Percentiles rank a stretch among this genome's conserved stretches.
Conservation (phyloP, 495 filamentous ascomycete species). For the Neurospora sp. region DNA sequence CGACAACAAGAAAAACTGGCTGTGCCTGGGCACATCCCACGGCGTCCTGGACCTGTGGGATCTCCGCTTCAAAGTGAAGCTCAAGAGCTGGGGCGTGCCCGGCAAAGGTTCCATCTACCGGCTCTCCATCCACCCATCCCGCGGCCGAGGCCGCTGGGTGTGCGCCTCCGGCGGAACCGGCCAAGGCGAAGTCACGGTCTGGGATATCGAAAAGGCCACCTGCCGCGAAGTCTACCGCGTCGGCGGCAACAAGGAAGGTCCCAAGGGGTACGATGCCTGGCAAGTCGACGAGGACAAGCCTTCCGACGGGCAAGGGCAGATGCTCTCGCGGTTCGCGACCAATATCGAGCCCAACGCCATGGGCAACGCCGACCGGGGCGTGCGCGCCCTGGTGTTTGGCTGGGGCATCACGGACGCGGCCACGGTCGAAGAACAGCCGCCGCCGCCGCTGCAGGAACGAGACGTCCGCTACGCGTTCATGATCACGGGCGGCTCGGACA, state of each 20-base stretch:
- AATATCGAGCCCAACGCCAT: constrained; percentile 46
- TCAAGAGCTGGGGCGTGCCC: constrained; percentile 83
- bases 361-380: constrained; percentile 42
- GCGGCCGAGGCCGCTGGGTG: constrained; percentile 67
- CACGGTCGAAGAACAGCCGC: constrained; percentile 35
- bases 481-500: constrained; percentile 78
- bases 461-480: constrained; percentile 60
- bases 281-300: constrained; percentile 82
- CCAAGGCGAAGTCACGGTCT: constrained; percentile 85
- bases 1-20: constrained; percentile 76
- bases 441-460: constrained; percentile 9
- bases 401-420: constrained; percentile 27
- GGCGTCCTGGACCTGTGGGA: constrained; percentile 95
- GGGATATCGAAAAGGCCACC: constrained; percentile 85
- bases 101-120: constrained; percentile 74
- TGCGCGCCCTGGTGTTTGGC: constrained; percentile 49
- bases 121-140: constrained; percentile 64
- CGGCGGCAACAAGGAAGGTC: constrained; percentile 40
- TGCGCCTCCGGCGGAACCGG: constrained; percentile 83
- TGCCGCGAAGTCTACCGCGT: constrained; percentile 85
- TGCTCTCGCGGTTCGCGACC: constrained; percentile 80
- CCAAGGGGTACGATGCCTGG: constrained; percentile 73
- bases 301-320: constrained; percentile 44
- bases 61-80: constrained; percentile 75
- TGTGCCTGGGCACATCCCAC: constrained; percentile 84